Conservation (phyloP, 768 basidiomycete species). For the Collybia nuda region DNA sequence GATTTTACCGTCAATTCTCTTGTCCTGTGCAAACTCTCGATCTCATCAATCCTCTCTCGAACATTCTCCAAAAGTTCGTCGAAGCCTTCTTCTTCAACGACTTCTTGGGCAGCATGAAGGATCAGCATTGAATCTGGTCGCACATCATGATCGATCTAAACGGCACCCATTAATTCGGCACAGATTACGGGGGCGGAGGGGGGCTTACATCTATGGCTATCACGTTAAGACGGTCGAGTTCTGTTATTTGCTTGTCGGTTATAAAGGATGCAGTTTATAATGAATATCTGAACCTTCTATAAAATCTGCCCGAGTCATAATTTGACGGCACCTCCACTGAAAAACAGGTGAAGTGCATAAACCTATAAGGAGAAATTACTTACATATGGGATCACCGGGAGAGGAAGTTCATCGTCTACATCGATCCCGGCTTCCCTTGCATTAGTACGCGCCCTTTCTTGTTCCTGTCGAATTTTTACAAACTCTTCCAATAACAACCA, state of each 20-base stretch:
- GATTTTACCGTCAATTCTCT: conserved; percentile 64
- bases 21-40: conserved; percentile 82
- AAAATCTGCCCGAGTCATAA: conserved; percentile 86
- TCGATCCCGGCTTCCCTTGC: conserved; percentile 29
- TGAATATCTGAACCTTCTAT: conserved; percentile 54
- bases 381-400: conserved; percentile 68
- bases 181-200: neutral
- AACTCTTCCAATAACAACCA: conserved; percentile 79
- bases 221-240: conserved; percentile 69
- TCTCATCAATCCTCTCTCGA: conserved; percentile 77
- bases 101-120: conserved; percentile 68
- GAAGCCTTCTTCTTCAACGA: conserved; percentile 75
- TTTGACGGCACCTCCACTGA: conserved; percentile 69
- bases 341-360: neutral
- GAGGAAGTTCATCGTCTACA: conserved; percentile 39
- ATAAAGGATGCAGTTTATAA: neutral
- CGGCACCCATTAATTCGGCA: neutral
- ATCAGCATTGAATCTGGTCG: conserved; percentile 80
- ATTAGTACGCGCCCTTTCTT: conserved; percentile 41
- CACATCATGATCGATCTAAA: conserved; percentile 69
- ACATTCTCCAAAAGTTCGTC: conserved; percentile 76
- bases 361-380: conserved; percentile 7
- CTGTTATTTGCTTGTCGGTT: conserved; percentile 24
- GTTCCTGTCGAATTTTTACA: conserved; percentile 56
- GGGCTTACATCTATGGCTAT: conserved; percentile 73